Conservation (phyloP, 768 basidiomycete genomes). For the Pleurotus tuoliensis region DNA sequence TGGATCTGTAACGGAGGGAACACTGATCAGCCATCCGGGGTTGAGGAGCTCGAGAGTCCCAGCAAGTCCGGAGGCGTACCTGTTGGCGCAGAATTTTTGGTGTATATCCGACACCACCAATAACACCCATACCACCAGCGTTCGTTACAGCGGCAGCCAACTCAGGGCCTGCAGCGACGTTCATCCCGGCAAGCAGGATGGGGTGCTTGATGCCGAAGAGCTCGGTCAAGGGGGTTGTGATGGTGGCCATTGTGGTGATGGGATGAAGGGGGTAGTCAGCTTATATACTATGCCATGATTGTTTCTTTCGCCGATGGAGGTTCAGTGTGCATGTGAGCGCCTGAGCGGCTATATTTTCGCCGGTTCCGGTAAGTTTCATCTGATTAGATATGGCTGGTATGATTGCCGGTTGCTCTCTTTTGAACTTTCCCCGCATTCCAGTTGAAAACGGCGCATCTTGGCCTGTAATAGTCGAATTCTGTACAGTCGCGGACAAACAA, state of each 20-base stretch:
- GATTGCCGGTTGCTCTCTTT: background rate
- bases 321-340: background rate
- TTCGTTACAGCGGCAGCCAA: slow-evolving; percentile 93
- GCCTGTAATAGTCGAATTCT: background rate
- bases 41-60: slow-evolving; percentile 9
- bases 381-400: background rate
- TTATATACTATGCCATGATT: slow-evolving; percentile 6
- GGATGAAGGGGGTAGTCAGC: background rate
- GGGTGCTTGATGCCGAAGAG: slow-evolving; percentile 89
- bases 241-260: slow-evolving; percentile 46
- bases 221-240: slow-evolving; percentile 84
- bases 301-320: background rate
- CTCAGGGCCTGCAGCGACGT: slow-evolving; percentile 57
- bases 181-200: slow-evolving; percentile 74
- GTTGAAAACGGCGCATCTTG: background rate
- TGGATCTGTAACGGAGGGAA: slow-evolving; percentile 47
- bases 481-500: too few relatives aligned
- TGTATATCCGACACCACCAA: slow-evolving; percentile 86
- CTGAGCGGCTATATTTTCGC: background rate
- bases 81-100: slow-evolving; percentile 77
- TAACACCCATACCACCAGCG: slow-evolving; percentile 85
- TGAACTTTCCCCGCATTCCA: background rate
- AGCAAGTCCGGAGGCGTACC: slow-evolving; percentile 35
- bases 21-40: slow-evolving; percentile 10
- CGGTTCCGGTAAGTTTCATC: slow-evolving; percentile 4